Percentiles rank a stretch among this genome's conserved stretches.
Evolutionary conservation across 2,329 filamentous ascomycete species (phyloP).

Genomic region (Emergomyces africanus): DNA sequence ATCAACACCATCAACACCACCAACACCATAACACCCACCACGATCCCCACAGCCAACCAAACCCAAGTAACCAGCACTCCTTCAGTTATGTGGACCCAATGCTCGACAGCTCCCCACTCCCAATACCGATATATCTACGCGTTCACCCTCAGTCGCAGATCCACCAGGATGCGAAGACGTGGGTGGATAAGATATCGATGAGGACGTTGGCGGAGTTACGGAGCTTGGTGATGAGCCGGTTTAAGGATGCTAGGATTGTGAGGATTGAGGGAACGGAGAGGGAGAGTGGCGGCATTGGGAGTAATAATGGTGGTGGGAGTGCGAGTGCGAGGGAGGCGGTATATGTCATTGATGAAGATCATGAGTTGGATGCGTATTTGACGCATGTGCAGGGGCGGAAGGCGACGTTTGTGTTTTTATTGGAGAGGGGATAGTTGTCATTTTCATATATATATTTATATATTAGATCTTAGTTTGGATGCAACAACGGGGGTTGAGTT

Average conservation of each 20-base stretch:
- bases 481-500: neutral
- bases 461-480: neutral
- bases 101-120: constrained; percentile 18
- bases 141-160: constrained; percentile 52
- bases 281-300: constrained; percentile 42
- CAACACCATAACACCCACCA: neutral
- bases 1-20: constrained; percentile 1
- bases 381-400: constrained; percentile 47
- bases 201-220: constrained; percentile 50
- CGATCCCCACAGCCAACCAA: neutral
- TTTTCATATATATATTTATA: neutral
- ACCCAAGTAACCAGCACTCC: constrained; percentile 19
- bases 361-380: constrained; percentile 60
- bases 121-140: constrained; percentile 55
- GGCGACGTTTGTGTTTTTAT: constrained; percentile 38
- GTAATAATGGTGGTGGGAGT: constrained; percentile 35
- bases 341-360: constrained; percentile 49
- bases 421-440: neutral
- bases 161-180: constrained; percentile 36
- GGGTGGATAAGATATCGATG: constrained; percentile 51
- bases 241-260: constrained; percentile 45
- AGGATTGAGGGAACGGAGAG: constrained; percentile 55
- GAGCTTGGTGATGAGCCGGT: constrained; percentile 48
- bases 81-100: constrained; percentile 28
- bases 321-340: constrained; percentile 1